phyloP scores from a whole-genome alignment of 345 rosid species.

The Populus simonii region DNA sequence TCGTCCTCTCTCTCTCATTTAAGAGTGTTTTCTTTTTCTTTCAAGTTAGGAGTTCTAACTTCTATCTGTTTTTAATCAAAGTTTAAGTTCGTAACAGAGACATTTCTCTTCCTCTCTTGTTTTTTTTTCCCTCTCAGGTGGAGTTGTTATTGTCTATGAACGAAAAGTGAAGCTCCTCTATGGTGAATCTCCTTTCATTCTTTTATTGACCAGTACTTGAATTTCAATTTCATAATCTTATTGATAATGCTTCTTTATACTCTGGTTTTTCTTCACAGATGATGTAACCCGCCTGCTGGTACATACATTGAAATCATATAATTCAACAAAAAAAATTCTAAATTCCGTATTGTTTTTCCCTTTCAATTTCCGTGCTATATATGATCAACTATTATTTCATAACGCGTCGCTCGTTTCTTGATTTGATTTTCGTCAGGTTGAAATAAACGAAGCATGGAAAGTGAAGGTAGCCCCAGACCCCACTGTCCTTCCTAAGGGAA shows the following conservation, averaged over 20 bases:
- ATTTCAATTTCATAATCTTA: background rate
- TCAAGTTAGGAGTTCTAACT: background rate
- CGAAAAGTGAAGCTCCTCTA: conserved; percentile 80
- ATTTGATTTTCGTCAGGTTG: conserved; percentile 43
- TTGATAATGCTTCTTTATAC: background rate
- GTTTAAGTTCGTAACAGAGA: background rate
- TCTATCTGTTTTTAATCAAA: too few species aligned
- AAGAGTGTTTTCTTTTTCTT: background rate
- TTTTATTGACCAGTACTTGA: background rate
- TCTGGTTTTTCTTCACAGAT: conserved; percentile 39
- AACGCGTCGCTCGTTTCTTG: background rate
- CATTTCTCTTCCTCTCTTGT: background rate
- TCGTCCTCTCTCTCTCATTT: background rate
- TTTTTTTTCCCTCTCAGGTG: conserved; percentile 44
- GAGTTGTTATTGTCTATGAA: conserved; percentile 91
- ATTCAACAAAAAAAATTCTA: background rate
- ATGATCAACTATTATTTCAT: background rate
- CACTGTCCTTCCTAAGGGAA: conserved; percentile 68
- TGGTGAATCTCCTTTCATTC: conserved; percentile 36
- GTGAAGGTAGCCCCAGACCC: conserved; percentile 52
- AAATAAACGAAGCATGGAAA: conserved; percentile 80
- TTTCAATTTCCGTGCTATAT: background rate
- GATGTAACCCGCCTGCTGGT: conserved; percentile 84
- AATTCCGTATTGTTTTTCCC: background rate
- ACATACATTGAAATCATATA: conserved; percentile 1